These are phyloP conservation scores for rapeseed (Brassica napus) DNA, from an alignment of 345 rosid species.

Conservation along the genomic window Da-Ae NC_063452.1:55574501-55575000, in stretches of 20 bases:
- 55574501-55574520: not conserved
- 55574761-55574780: constrained; percentile 39
- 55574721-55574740: not conserved
- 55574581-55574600: no score
- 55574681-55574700: not conserved
- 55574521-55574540: not conserved
- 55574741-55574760: constrained; percentile 25
- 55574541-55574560: not conserved
- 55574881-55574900: constrained; percentile 10
- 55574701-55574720: not conserved
- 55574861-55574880: constrained; percentile 34
- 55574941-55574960: constrained; percentile 21
- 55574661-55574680: not conserved
- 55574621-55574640: no score
- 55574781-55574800: constrained; percentile 40
- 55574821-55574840: constrained; percentile 43
- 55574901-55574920: constrained; percentile 21
- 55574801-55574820: constrained; percentile 39
- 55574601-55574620: no score
- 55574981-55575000: not conserved
- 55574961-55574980: constrained; percentile 25
- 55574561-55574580: not conserved
- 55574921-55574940: constrained; percentile 25
- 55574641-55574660: not conserved
- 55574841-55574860: constrained; percentile 39